Base-by-base conservation (phyloP, 352 stramenopile genomes). In the Albugo candida region DNA sequence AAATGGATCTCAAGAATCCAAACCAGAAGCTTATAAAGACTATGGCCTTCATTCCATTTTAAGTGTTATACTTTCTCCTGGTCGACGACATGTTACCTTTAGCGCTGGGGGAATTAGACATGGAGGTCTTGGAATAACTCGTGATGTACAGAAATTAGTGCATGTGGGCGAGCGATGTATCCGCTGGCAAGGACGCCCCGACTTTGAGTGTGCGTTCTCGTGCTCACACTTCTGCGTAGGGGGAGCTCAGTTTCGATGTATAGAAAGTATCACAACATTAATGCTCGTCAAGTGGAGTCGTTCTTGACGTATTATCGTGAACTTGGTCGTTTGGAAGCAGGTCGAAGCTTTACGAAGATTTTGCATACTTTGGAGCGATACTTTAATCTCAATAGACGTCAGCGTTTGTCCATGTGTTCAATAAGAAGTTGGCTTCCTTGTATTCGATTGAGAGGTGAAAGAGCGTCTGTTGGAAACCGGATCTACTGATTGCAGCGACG, bases 241-340 rank as follows among this genome's bases (percentile, higher is more conserved):
- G 5, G 84, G 81, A 51, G 54, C n/a, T 88, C 40, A 82, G 66
- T 48, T 85, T 84, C 51, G 67, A 81, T 88, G 27, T 88, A 92
- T 48, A 74, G 79, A 59, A 89, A 89, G 54, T 92, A 92, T 48
- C 89, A 84, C 70, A 92, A 92, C 58, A 59, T 59, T 0, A 84
- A 64, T 24, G 67, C 67, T 13, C 59, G 71, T 4, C 73, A 87
- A 40, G 59, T 79, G 5, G 79, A 92, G 47, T 77, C 79, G 16
- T 92, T 89, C 49, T 63, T 92, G 38, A 77, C 89, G 58, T 86
- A 77, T 50, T 89, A 87, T 47, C 68, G 83, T 51, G 70, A 74
- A 76, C 27, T 49, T 89, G 35, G 74, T 85, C 49, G 17, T 85
- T 0, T 75, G 67, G 50, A 92, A 92, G 56, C 76, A 89, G 2